phyloP scores from a whole-genome alignment of 495 filamentous ascomycete species.

The Aspergillus coremiiformis region DNA sequence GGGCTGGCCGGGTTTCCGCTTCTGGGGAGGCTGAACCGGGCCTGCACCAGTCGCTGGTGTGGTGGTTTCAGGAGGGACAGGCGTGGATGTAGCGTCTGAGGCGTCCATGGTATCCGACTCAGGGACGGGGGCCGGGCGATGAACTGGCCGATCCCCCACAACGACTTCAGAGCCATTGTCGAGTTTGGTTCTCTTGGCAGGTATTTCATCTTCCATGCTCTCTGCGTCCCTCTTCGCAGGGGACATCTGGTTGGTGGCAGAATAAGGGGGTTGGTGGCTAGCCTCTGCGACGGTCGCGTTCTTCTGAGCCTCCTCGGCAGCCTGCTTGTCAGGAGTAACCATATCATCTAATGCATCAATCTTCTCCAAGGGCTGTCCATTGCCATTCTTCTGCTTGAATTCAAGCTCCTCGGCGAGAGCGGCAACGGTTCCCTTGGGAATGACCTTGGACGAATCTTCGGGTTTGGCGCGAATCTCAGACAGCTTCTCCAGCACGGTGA shows the following conservation, averaged over 20 bases:
- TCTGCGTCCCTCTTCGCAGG: slow-evolving; percentile 35
- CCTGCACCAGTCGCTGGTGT: slow-evolving; percentile 9
- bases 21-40: slow-evolving; percentile 25
- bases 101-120: slow-evolving; percentile 36
- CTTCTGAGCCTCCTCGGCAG: slow-evolving; percentile 33
- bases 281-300: slow-evolving; percentile 38
- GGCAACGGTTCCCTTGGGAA: slow-evolving; percentile 43
- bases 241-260: slow-evolving; percentile 25
- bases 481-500: slow-evolving; percentile 86
- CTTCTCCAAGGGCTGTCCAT: slow-evolving; percentile 36
- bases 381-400: slow-evolving; percentile 35
- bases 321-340: slow-evolving; percentile 29
- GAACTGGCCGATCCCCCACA: slow-evolving; percentile 44
- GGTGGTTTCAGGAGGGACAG: slow-evolving; percentile 16
- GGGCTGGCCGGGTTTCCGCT: slow-evolving; percentile 43
- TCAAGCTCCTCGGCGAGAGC: slow-evolving; percentile 50
- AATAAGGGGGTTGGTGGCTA: slow-evolving; percentile 34
- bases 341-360: slow-evolving; percentile 45
- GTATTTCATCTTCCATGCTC: slow-evolving; percentile 35
- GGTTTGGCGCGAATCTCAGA: slow-evolving; percentile 79
- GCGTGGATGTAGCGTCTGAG: slow-evolving; percentile 19
- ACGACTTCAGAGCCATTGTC: slow-evolving; percentile 40
- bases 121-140: slow-evolving; percentile 37
- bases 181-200: slow-evolving; percentile 41
- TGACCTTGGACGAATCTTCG: slow-evolving; percentile 57